These are phyloP conservation scores for Beta macrorhiza DNA, from an alignment of 179 eudicot species.

Conservation along the genomic window DNA sequence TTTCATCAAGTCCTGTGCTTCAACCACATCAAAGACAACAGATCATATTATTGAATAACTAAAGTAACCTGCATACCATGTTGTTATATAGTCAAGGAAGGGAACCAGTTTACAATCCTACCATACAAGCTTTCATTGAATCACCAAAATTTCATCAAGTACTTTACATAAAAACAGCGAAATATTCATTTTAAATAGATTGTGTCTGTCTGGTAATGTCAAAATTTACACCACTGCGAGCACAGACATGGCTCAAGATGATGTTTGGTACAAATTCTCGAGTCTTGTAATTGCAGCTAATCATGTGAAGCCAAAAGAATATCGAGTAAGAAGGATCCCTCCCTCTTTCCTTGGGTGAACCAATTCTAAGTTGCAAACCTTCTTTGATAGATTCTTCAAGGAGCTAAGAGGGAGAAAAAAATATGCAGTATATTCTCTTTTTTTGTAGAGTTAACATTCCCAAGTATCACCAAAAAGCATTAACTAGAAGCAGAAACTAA, in stretches of 20 bases:
- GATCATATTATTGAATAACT: neutral
- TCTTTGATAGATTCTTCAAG: neutral
- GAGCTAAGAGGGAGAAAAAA: neutral
- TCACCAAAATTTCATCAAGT: neutral
- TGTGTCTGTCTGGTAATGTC: neutral
- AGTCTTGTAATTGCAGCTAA: neutral
- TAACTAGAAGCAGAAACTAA: slow-evolving; percentile 22
- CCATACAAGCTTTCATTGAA: neutral
- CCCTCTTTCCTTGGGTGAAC: neutral
- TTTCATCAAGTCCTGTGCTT: neutral
- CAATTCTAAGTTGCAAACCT: neutral
- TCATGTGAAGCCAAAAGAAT: neutral
- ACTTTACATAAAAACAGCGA: no score
- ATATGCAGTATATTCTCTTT: neutral
- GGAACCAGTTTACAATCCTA: neutral
- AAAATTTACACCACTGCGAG: slow-evolving; percentile 7
- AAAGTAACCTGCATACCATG: neutral
- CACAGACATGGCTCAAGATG: neutral
- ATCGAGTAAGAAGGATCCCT: neutral
- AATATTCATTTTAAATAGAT: neutral
- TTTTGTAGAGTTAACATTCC: neutral
- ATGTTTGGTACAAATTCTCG: neutral
- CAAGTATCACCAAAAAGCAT: slow-evolving; percentile 14
- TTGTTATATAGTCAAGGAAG: neutral
- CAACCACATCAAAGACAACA: neutral